Conservation (phyloP, 345 rosid species). For the Ceriops decandra region DNA sequence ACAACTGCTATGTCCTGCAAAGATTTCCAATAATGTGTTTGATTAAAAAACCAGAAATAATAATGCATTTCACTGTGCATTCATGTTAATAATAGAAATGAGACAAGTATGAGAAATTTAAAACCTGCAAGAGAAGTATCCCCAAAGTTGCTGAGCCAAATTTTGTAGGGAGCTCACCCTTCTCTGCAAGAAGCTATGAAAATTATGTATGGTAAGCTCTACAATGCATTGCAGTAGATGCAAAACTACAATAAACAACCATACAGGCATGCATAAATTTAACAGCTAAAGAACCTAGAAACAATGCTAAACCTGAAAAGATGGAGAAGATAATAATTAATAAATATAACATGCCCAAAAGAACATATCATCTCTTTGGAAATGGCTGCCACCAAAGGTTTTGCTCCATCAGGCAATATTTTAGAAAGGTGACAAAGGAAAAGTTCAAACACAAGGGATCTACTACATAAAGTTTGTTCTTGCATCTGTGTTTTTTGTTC, state of each 20-base stretch:
- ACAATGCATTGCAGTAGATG: conserved; percentile 7
- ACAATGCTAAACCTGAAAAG: not conserved
- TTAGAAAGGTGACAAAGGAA: no score
- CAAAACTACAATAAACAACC: not conserved
- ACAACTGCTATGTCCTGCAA: conserved; percentile 94
- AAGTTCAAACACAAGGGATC: no score
- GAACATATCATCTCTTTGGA: no score
- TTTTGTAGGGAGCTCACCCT: conserved; percentile 96
- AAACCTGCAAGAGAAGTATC: conserved; percentile 93
- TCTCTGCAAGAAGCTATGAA: conserved; percentile 94
- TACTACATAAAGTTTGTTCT: no score
- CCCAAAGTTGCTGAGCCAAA: conserved; percentile 98
- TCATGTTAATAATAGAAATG: not conserved
- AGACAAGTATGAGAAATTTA: conserved; percentile 3
- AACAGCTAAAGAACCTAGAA: not conserved
- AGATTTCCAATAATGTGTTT: conserved; percentile 15
- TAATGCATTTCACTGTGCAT: conserved; percentile 2
- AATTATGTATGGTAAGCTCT: conserved; percentile 38
- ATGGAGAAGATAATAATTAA: not conserved
- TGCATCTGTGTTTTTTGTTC: no score
- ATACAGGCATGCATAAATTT: not conserved
- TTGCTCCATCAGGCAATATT: no score
- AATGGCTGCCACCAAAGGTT: no score
- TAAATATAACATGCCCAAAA: no score
- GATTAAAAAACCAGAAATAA: conserved; percentile 10